Percentiles rank a stretch among this genome's conserved stretches.
Conservation (phyloP, 2,329 filamentous ascomycete genomes). For the Colletotrichum sp. region DNA sequence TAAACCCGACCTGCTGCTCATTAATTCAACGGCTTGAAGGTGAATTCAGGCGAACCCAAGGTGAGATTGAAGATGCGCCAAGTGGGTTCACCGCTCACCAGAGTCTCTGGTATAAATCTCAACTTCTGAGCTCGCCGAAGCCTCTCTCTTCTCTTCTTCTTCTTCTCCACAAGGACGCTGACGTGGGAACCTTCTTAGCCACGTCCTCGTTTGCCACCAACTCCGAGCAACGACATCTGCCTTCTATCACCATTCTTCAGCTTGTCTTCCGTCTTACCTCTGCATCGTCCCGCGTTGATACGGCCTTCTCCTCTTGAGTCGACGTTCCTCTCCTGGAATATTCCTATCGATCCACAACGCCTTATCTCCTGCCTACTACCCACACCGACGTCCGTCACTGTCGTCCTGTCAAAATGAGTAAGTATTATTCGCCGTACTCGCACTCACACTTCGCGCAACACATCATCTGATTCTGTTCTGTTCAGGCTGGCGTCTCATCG, state of each 20-base stretch:
- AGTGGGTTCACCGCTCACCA: not conserved
- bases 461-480: not conserved
- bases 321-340: not conserved
- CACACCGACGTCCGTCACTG: not conserved
- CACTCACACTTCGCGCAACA: not conserved
- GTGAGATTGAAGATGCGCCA: not conserved
- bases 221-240: not conserved
- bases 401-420: not conserved
- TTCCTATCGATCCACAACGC: fast-evolving
- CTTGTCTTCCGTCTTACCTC: not conserved
- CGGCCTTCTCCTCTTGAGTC: not conserved
- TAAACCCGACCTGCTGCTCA: not conserved
- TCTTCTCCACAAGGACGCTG: not conserved
- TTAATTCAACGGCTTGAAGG: not conserved
- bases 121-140: not conserved
- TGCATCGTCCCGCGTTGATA: not conserved
- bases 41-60: not conserved
- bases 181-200: not conserved
- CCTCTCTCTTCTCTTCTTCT: not conserved
- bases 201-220: not conserved
- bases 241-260: not conserved
- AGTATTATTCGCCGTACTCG: fast-evolving
- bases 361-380: fast-evolving
- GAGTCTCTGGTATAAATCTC: not conserved
- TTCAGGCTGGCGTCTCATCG: not conserved